phyloP scores from a whole-genome alignment of 331 rosid species.

The Arachis monticola region DNA sequence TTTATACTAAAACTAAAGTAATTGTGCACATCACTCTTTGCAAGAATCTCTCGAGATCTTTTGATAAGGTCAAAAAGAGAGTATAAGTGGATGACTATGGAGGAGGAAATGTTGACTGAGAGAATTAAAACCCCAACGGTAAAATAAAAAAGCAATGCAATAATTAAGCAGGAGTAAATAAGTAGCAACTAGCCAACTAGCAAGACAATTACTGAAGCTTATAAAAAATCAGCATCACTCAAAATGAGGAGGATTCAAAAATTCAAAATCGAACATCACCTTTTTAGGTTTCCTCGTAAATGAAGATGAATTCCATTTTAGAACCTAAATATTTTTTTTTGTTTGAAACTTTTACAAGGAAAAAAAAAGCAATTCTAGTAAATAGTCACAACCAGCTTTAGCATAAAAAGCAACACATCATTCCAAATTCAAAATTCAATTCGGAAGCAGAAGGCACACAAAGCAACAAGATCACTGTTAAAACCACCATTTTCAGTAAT shows the following conservation, averaged over 20 bases:
- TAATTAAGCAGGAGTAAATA: too few species aligned
- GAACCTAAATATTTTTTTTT: not conserved
- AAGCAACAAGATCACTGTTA: not conserved
- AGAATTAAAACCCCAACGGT: slow-evolving; percentile 35
- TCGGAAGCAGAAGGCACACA: not conserved
- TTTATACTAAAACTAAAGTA: too few species aligned
- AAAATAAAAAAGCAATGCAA: slow-evolving; percentile 10
- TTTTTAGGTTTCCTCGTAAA: slow-evolving; percentile 16
- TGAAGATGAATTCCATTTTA: not conserved
- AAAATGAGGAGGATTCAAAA: slow-evolving; percentile 25
- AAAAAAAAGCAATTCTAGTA: not conserved
- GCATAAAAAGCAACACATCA: not conserved
- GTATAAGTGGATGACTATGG: not conserved
- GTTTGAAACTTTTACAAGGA: too few species aligned
- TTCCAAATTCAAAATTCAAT: slow-evolving; percentile 28
- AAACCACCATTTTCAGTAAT: slow-evolving; percentile 1
- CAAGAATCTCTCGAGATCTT: not conserved
- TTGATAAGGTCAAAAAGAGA: slow-evolving; percentile 14
- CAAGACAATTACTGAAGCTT: not conserved
- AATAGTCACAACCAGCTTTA: not conserved
- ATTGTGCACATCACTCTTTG: too few species aligned
- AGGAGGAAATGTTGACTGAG: slow-evolving; percentile 33
- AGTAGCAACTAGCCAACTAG: not conserved
- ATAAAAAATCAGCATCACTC: not conserved
- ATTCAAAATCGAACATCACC: slow-evolving; percentile 29